phyloP scores from a whole-genome alignment of 1,139 yeast species.

The Pichia sp. region DNA sequence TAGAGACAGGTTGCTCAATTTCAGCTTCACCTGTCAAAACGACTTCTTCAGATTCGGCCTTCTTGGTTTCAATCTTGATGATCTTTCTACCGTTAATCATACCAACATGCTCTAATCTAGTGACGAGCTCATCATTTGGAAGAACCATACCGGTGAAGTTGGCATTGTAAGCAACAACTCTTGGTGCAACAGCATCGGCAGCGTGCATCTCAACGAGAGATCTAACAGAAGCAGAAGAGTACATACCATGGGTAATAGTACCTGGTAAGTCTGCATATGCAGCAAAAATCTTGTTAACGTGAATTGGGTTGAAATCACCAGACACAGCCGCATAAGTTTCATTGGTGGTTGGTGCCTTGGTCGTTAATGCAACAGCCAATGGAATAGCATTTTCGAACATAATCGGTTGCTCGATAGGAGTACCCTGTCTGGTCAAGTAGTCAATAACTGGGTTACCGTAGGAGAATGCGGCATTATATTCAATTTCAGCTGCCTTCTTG shows the following conservation, averaged over 20 bases:
- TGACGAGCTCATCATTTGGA: slow-evolving; percentile 86
- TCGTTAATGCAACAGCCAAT: slow-evolving; percentile 65
- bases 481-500: slow-evolving; percentile 78
- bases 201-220: slow-evolving; percentile 97
- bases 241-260: slow-evolving; percentile 98
- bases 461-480: slow-evolving; percentile 86
- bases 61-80: slow-evolving; percentile 83
- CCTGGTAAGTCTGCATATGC: slow-evolving; percentile 92
- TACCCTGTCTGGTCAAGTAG: slow-evolving; percentile 85
- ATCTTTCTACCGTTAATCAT: slow-evolving; percentile 99
- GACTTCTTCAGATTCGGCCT: slow-evolving; percentile 65
- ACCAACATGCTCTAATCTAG: slow-evolving; percentile 91
- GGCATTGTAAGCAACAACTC: slow-evolving; percentile 93
- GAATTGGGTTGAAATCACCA: slow-evolving; percentile 98
- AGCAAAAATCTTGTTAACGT: slow-evolving; percentile 93
- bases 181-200: slow-evolving; percentile 90
- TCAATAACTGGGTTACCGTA: slow-evolving; percentile 98
- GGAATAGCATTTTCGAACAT: slow-evolving; percentile 88
- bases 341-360: slow-evolving; percentile 79
- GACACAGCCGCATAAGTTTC: slow-evolving; percentile 97
- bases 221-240: slow-evolving; percentile 92
- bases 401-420: slow-evolving; percentile 90
- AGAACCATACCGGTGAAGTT: slow-evolving; percentile 94
- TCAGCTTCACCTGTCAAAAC: slow-evolving; percentile 96
- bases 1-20: slow-evolving; percentile 95